phyloP scores from a whole-genome alignment of 495 filamentous ascomycete species.

The Gamarada debralockiae region DNA sequence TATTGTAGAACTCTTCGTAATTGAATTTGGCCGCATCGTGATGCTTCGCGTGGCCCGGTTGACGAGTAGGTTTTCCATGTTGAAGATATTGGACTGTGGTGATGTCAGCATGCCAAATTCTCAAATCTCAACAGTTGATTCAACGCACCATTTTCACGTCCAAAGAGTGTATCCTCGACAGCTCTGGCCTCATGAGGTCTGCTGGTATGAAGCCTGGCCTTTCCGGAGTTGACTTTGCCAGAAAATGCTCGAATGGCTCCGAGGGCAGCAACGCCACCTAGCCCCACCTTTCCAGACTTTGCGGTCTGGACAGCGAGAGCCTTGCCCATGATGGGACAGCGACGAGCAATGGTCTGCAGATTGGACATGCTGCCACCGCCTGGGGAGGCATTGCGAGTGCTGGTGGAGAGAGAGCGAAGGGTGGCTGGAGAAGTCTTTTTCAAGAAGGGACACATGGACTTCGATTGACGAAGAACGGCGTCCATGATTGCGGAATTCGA shows the following conservation, averaged over 20 bases:
- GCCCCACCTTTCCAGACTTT: constrained; percentile 38
- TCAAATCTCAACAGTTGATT: constrained; percentile 1
- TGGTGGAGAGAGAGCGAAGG: constrained; percentile 83
- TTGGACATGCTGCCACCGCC: constrained; percentile 95
- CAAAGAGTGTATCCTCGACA: constrained; percentile 59
- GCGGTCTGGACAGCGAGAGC: constrained; percentile 86
- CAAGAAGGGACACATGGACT: constrained; percentile 94
- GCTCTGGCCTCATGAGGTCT: constrained; percentile 66
- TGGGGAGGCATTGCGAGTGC: constrained; percentile 57
- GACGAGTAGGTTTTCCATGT: constrained; percentile 14
- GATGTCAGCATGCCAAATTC: constrained; percentile 14
- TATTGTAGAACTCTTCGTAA: constrained; percentile 85
- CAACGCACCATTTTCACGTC: constrained; percentile 54
- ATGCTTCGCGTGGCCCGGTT: constrained; percentile 8
- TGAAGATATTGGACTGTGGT: constrained; percentile 13
- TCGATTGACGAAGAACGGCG: constrained; percentile 87
- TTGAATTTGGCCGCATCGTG: constrained; percentile 60
- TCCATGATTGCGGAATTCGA: constrained; percentile 61
- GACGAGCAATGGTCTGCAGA: constrained; percentile 87
- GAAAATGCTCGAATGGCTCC: constrained; percentile 41
- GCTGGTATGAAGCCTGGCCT: constrained; percentile 79
- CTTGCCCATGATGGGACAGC: constrained; percentile 98
- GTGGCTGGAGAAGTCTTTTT: constrained; percentile 88
- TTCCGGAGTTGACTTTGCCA: constrained; percentile 43
- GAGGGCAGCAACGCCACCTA: constrained; percentile 37